phyloP scores from a whole-genome alignment of 1,139 yeast species.

The Martiniozyma asiatica region DNA sequence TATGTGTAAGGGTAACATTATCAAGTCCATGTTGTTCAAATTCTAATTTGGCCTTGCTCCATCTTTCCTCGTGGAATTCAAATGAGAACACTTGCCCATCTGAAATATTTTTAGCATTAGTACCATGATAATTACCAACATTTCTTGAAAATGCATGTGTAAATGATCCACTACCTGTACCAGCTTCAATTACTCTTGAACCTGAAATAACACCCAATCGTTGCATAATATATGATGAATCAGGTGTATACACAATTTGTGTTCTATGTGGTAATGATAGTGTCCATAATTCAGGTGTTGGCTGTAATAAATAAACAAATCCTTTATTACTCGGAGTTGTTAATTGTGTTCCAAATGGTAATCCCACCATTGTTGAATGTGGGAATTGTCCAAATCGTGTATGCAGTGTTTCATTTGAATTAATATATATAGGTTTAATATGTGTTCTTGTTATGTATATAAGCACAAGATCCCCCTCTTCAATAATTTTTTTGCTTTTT shows the following conservation, averaged over 20 bases:
- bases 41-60: constrained; percentile 64
- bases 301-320: constrained; percentile 76
- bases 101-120: too few species aligned
- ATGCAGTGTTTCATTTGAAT: constrained; percentile 49
- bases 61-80: constrained; percentile 86
- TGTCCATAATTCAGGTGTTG: constrained; percentile 95
- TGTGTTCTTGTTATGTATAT: constrained; percentile 76
- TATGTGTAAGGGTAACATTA: constrained; percentile 45
- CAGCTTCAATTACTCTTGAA: constrained; percentile 83
- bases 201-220: constrained; percentile 65
- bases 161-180: constrained; percentile 95
- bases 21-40: constrained; percentile 59
- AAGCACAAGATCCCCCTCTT: constrained; percentile 77
- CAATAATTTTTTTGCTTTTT: constrained; percentile 45
- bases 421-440: constrained; percentile 62
- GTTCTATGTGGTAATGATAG: constrained; percentile 91
- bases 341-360: constrained; percentile 76
- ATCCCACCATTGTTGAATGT: constrained; percentile 73
- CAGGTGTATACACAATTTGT: constrained; percentile 94
- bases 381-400: constrained; percentile 85
- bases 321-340: constrained; percentile 73
- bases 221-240: constrained; percentile 81
- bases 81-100: constrained; percentile 65
- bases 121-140: constrained; percentile 40
- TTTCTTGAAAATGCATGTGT: constrained; percentile 88